phyloP scores from a whole-genome alignment of 176 grass and related monocot species.

The Microstegium vimineum region DNA sequence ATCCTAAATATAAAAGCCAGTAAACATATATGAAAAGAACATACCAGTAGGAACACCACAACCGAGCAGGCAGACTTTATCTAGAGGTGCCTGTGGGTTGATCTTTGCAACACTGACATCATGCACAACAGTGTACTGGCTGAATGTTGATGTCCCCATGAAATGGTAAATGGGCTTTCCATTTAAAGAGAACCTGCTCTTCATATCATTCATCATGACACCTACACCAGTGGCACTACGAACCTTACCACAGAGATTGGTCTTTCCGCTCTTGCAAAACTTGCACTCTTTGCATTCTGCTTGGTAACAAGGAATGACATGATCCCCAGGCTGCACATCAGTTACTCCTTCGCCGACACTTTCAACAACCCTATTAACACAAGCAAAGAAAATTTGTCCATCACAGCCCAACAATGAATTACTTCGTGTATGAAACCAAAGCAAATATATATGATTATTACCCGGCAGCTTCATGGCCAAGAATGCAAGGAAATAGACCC shows the following conservation, averaged over 20 bases:
- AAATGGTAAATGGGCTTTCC: conserved; percentile 94
- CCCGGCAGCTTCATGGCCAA: conserved; percentile 97
- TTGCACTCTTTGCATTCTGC: conserved; percentile 95
- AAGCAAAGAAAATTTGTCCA: not conserved
- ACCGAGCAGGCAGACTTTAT: conserved; percentile 92
- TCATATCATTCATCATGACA: conserved; percentile 87
- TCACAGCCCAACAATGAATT: not conserved
- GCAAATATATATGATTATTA: conserved; percentile 33
- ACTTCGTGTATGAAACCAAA: not conserved
- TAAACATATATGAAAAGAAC: not conserved
- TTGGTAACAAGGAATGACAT: conserved; percentile 98
- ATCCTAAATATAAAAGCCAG: not conserved
- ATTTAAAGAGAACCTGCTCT: conserved; percentile 83
- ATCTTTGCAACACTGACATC: conserved; percentile 98
- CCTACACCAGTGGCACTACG: conserved; percentile 77
- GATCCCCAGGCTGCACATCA: conserved; percentile 83
- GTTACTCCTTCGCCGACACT: conserved; percentile 97
- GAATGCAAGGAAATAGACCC: conserved; percentile 98
- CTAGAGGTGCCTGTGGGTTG: conserved; percentile 74
- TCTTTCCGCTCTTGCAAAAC: conserved; percentile 92
- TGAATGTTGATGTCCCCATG: conserved; percentile 99
- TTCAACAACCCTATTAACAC: conserved; percentile 63
- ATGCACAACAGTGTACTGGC: conserved; percentile 97
- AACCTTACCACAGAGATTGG: conserved; percentile 95
- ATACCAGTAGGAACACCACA: conserved; percentile 96